Base-by-base conservation (phyloP, 2,329 filamentous ascomycete genomes). In the Aspergillus transmontanensis region DNA sequence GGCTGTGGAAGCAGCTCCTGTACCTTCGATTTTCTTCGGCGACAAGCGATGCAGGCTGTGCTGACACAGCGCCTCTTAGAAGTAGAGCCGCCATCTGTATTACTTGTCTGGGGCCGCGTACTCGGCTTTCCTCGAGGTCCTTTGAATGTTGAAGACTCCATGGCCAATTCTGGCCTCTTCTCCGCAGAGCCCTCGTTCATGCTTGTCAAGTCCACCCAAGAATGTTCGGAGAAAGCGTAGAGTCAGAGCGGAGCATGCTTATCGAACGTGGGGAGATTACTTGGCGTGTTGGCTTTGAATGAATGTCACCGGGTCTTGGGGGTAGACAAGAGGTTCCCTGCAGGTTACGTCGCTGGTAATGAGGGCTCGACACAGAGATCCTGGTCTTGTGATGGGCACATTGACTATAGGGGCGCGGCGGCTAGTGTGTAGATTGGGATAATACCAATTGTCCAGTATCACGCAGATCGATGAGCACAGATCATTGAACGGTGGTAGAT, bases 41-140 rank as follows among this genome's bases (percentile, higher is more conserved):
- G 86, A 75, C 91, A 94, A 21, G 91, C 91, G 72, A 94, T 87
- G 75, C 91, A 94, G 11, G 91, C 91, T n/a, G 90, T 94, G 79
- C 90, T 93, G 63, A 94, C 90, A 76, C 91, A 94, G 69, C 90
- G 85, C 66, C 91, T 84, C 77, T 94, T 94, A 12, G 75, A 75
- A 9, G 76, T 62, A 21, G 75, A 67, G 23, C 65, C 67, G 61
- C 66, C 69, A 58, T 75, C 74, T 58, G 73, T 65, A 61, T 66
- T 74, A 69, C 76, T 72, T 50, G 67, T 72, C 64, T 78, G 73
- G 41, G 58, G 63, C 68, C 70, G 73, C 16, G 67, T 51, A 43
- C 63, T 58, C 36, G 62, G 19, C 21, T 63, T 69, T 48, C 63
- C 59, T 60, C 66, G 69, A 62, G 66, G 48, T 14, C 53, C 64